Evolutionary conservation across 768 basidiomycete genomes (phyloP), one percentile per base, ranked within the genome.

Genomic region (Naganishia friedmannii): DNA sequence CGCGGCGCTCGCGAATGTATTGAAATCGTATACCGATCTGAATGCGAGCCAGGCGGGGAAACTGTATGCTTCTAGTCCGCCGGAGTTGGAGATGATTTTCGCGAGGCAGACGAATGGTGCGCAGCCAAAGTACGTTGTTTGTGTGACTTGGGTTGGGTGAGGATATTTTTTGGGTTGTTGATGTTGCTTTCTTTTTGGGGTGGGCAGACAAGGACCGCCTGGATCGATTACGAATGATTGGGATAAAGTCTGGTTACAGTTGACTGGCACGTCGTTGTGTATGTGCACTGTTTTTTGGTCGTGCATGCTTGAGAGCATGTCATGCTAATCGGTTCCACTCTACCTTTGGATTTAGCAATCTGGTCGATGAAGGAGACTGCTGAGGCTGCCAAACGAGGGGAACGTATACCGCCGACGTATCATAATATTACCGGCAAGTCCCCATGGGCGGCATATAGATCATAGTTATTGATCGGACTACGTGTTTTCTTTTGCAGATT

Each of bases 331-430:
- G 15, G 19, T 51, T 17, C 23, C 23, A 51, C 13, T 15, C 17
- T 51, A 79, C 77, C 78, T 3, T 74, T 79, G 72, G 3, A 7
- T 12, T 26, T 45, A 63, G 60, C 60, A 7, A 63, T 70, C 9
- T 82, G 81, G 81, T 79, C 79, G 29, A 82, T 82, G 81, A 79
- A 79, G 48, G 80, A 81, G 54, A 81, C 80, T 31, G 73, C 75
- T 23, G 75, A 78, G 23, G 78, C 79, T 13, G 79, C 79, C 55
- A 75, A 79, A 21, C 75, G 77, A 65, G 81, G 81, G 28, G 78
- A 82, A 53, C 79, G 81, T 68, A 76, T 80, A 42, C 81, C 80
- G 6, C 81, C 81, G 15, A 80, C 80, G 12, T 80, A 81, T 53
- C 80, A 78, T 77, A 82, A 82, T 69, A 73, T 81, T 57, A 78